Conservation (phyloP, 208 protist genomes). For the Polymyxa betae region DNA sequence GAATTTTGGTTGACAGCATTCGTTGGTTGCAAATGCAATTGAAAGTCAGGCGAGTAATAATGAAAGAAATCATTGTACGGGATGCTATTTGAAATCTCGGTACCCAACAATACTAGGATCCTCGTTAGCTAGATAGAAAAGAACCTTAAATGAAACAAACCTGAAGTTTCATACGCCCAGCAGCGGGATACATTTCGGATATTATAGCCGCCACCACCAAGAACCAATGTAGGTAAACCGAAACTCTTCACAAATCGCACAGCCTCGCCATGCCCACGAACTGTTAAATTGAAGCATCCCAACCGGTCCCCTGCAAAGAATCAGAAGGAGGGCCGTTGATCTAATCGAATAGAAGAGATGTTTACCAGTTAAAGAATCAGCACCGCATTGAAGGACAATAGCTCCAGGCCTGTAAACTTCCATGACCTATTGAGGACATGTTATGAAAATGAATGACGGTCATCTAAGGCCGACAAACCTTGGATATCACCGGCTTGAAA, state of each 20-base stretch:
- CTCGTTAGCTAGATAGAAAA: no score
- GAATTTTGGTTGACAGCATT: conserved; percentile 75
- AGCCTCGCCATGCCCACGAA: conserved; percentile 77
- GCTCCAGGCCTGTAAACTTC: conserved; percentile 88
- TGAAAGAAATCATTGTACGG: conserved; percentile 81
- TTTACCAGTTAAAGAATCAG: conserved; percentile 95
- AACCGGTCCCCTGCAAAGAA: conserved; percentile 97
- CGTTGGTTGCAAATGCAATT: conserved; percentile 69
- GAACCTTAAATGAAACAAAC: conserved; percentile 50
- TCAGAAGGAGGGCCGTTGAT: no score
- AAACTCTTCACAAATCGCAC: conserved; percentile 82
- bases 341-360: no score
- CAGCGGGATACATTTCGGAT: conserved; percentile 86
- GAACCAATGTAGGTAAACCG: conserved; percentile 76
- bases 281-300: conserved; percentile 92
- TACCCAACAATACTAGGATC: conserved; percentile 60
- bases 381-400: conserved; percentile 98
- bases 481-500: conserved; percentile 88
- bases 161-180: conserved; percentile 81
- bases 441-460: no score
- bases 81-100: conserved; percentile 63
- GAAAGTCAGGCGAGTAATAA: conserved; percentile 79
- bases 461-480: no score
- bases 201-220: conserved; percentile 88
- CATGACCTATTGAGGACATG: no score